phyloP scores from a whole-genome alignment of 2,329 filamentous ascomycete species.

The Hymenoscyphus fructigenus region DNA sequence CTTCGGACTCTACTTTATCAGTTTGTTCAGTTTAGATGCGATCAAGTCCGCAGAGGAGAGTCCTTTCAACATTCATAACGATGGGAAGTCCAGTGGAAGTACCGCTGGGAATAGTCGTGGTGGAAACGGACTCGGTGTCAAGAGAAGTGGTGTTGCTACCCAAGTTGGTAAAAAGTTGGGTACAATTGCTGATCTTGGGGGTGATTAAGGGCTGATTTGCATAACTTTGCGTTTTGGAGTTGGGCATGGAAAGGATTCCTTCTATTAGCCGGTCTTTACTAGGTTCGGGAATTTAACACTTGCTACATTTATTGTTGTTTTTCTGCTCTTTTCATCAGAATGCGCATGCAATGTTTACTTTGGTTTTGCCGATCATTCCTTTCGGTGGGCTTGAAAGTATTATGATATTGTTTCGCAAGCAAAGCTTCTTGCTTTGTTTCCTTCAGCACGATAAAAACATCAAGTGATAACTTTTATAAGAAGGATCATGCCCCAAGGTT shows the following conservation, averaged over 20 bases:
- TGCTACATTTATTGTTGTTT: not conserved
- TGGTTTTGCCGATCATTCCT: too few relatives aligned
- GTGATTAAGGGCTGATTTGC: constrained; percentile 14
- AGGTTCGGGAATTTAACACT: not conserved
- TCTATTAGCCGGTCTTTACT: not conserved
- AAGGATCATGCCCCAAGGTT: constrained; percentile 1
- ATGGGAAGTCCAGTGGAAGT: constrained; percentile 4
- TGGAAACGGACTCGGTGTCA: not conserved
- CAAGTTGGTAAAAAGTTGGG: constrained; percentile 35
- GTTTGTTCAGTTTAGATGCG: constrained; percentile 63
- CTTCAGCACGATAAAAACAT: not conserved
- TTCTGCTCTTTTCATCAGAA: not conserved
- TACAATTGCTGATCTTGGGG: constrained; percentile 35
- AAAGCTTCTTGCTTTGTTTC: not conserved
- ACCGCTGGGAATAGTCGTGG: constrained; percentile 11
- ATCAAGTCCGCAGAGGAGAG: constrained; percentile 61
- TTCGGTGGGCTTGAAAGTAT: not conserved
- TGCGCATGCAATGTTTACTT: too few relatives aligned
- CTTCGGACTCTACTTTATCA: constrained; percentile 60
- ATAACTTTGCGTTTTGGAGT: not conserved
- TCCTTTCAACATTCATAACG: constrained; percentile 50
- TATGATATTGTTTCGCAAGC: not conserved
- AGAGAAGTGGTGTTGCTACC: constrained; percentile 32
- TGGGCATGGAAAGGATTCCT: not conserved
- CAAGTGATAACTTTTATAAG: not conserved